Evolutionary conservation across 371 early-diverging fungal genomes (phyloP).

Genomic region (Mortierella sp.): DNA sequence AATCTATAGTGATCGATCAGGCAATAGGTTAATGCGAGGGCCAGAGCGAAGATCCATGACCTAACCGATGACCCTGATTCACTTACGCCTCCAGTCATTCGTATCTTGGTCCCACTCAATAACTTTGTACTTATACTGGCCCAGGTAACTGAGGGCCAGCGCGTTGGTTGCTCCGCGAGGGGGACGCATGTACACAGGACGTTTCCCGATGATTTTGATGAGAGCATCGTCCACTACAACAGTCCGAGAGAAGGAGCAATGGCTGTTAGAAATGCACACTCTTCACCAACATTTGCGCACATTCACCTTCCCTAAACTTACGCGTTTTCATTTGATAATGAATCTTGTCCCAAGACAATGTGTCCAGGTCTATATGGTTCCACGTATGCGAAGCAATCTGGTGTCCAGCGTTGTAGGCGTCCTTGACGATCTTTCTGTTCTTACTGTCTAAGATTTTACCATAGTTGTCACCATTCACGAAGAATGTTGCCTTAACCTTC

Average conservation of each 20-base stretch:
- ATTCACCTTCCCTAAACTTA: slow-evolving; percentile 10
- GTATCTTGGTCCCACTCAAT: slow-evolving; percentile 66
- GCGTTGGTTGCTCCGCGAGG: slow-evolving; percentile 59
- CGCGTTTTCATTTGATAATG: slow-evolving; percentile 25
- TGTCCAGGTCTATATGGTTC: slow-evolving; percentile 57
- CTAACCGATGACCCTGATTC: too few relatives aligned
- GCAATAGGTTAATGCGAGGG: too few relatives aligned
- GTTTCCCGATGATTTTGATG: slow-evolving; percentile 19
- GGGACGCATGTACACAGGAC: slow-evolving; percentile 57
- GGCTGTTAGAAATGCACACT: too few relatives aligned
- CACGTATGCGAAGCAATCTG: slow-evolving; percentile 72
- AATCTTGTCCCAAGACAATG: neutral
- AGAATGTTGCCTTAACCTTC: slow-evolving; percentile 63
- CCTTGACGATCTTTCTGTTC: slow-evolving; percentile 35
- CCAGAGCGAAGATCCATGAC: too few relatives aligned
- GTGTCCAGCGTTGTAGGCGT: slow-evolving; percentile 56
- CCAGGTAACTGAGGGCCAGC: slow-evolving; percentile 39
- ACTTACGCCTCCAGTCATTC: slow-evolving; percentile 57
- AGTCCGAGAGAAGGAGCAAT: too few relatives aligned
- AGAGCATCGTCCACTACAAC: slow-evolving; percentile 35
- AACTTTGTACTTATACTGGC: slow-evolving; percentile 57
- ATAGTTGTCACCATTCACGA: slow-evolving; percentile 67
- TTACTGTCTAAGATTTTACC: slow-evolving; percentile 22
- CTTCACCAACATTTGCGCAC: neutral
- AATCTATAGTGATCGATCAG: too few relatives aligned